Base-by-base conservation (phyloP, 2,329 filamentous ascomycete genomes). In the Penicillium sp. region DNA sequence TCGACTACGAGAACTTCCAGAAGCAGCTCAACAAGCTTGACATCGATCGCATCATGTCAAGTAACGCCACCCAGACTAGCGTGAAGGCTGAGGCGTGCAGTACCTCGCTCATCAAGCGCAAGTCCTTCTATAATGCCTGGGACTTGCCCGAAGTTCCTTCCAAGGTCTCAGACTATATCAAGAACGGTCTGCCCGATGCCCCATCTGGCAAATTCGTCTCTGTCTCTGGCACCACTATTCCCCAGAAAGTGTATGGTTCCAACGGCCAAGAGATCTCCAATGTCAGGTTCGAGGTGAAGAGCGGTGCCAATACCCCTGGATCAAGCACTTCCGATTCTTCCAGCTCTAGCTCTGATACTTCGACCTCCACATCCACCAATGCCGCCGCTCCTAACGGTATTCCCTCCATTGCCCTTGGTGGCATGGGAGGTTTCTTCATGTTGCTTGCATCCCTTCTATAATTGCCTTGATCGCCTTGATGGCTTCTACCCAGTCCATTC, bases 91-190 rank as follows among this genome's bases (percentile, higher is more conserved):
- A 89, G 32, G 78, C 74, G 53, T 97, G 93, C 79, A 76, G 76
- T 59, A 56, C 79, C 30, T 81, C 78, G 56, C 78, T 96, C 50
- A 92, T 97, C 75, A 81, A 79, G 60, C 75, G 81, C 56, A 58
- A 63, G 32, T 82, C 80, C 58, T 96, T 96, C 79, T 83, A 82
- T 74, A 86, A 77, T 71, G 88, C 90, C 79, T 97, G 96, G 77
- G 87, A 86, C 42, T 78, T 96, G 53, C 92, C 88, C 44, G 75
- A 67, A 3, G 79, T 84, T 6, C 91, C 91, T 11, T 78, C 82
- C 4, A 88, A 86, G 61, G 86, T 85, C 36, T 79, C 86, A 57
- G 79, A 82, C 42, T 79, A 96, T 66, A 93, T 97, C 69, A 79
- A 89, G 61, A 84, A 88, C 45, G 92, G 93, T 58, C 83, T 96